Conservation (phyloP, 2,329 filamentous ascomycete species). For the Paecilomyces sp. region DNA sequence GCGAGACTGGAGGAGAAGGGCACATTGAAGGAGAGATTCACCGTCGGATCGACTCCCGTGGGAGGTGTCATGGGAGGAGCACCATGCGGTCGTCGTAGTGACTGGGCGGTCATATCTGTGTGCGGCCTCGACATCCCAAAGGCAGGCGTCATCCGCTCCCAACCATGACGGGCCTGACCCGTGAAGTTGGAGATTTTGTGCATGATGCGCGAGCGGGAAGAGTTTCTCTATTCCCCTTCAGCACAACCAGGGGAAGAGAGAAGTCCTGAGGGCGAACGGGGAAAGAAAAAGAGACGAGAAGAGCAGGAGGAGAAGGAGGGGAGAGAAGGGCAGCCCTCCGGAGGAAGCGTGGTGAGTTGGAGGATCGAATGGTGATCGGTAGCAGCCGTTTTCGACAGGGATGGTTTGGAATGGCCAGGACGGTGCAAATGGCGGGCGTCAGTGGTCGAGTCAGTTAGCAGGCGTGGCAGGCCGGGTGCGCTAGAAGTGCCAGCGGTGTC, state of each 20-base stretch:
- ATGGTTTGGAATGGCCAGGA: slow-evolving; percentile 15
- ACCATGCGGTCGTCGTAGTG: slow-evolving; percentile 49
- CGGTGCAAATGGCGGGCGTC: background rate
- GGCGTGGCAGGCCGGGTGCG: background rate
- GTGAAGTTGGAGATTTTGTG: slow-evolving; percentile 64
- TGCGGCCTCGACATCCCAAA: slow-evolving; percentile 57
- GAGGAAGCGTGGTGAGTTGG: background rate
- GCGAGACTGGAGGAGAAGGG: slow-evolving; percentile 89
- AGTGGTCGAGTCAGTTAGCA: background rate
- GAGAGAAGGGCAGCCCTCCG: background rate
- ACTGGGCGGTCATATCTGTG: slow-evolving; percentile 47
- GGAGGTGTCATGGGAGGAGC: slow-evolving; percentile 54
- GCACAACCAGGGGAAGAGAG: slow-evolving; percentile 22
- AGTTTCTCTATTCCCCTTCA: slow-evolving; percentile 29
- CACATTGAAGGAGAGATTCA: slow-evolving; percentile 95
- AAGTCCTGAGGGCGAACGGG: slow-evolving; percentile 7
- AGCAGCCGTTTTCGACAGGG: slow-evolving; percentile 24
- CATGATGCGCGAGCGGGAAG: slow-evolving; percentile 39
- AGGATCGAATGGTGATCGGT: slow-evolving; percentile 1
- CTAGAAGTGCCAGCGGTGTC: slow-evolving; percentile 1
- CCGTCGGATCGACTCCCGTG: slow-evolving; percentile 64
- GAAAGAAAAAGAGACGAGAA: slow-evolving; percentile 5
- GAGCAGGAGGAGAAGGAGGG: background rate
- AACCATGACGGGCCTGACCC: slow-evolving; percentile 59
- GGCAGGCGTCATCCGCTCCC: slow-evolving; percentile 60